Base-by-base conservation (phyloP, 2,329 filamentous ascomycete species). In the Fusarium bulbicola region DNA sequence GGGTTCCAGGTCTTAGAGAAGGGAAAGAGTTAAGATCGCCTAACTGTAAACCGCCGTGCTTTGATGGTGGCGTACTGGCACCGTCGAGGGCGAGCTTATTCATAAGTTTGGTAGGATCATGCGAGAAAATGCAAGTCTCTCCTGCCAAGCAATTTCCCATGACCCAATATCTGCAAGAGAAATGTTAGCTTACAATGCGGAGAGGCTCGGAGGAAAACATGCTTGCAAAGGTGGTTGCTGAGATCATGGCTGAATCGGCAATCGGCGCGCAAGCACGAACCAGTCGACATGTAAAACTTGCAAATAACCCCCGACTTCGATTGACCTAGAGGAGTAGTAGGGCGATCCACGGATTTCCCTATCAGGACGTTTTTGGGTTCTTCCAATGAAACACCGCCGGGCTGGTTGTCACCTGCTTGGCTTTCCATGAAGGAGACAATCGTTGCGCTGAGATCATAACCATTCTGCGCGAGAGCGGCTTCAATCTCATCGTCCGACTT, bases 211-310 rank as follows among this genome's bases (percentile, higher is more conserved):
- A 30, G 21, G 11, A 56, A 49, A 57, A 92, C 94, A 88, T 86
- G 97, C 94, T 98, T 98, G 95, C 96, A 99, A 70, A 99, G 89
- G 78, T 98, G 96, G 79, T 93, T 97, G 80, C 94, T 97, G 49
- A 97, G 88, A 81, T 99, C 95, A 82, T 99, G 96, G 76, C 95
- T 97, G 83, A 98, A 99, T 65, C 95, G 92, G 82, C 96, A 99
- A 82, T 99, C 96, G 68, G 95, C 95, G 66, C 96, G 91, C 59
- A 98, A 91, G 81, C 96, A 99, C 82, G 96, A 93, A n/a, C 96
- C 96, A 13, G 93, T 97, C 15, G 95, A 95, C 72, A 99, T 86
- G 86, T 95, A 98, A 82, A 98, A 99, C 83, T 97, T 97, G 89
- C 96, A 99, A 46, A 98, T 93, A 43, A 98, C 92, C 32, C 94